Conservation (phyloP, 2,329 filamentous ascomycete genomes). For the Talaromyces marneffei region DNA sequence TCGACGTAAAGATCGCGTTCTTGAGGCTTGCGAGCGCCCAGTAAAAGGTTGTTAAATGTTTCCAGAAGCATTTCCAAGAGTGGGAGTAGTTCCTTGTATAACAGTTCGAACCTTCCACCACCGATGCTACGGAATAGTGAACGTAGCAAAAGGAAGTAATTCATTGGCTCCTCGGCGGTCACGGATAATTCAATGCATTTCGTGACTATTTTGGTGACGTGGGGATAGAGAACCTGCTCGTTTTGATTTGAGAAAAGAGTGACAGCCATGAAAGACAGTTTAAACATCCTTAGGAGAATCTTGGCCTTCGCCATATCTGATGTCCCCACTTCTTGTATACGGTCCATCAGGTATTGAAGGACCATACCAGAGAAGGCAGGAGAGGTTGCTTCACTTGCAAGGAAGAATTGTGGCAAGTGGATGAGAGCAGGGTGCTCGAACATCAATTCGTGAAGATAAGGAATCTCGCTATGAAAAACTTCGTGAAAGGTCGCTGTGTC, state of each 20-base stretch:
- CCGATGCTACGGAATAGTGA: constrained; percentile 95
- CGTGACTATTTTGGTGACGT: constrained; percentile 95
- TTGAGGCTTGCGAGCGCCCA: constrained; percentile 81
- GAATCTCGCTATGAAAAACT: constrained; percentile 96
- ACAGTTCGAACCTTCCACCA: constrained; percentile 90
- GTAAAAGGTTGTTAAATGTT: constrained; percentile 87
- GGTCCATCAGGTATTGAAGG: constrained; percentile 92
- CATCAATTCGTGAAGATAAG: constrained; percentile 93
- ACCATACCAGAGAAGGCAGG: constrained; percentile 98
- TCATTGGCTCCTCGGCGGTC: constrained; percentile 94
- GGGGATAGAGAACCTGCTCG: constrained; percentile 87
- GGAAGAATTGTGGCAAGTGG: constrained; percentile 94
- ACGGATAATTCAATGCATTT: constrained; percentile 95
- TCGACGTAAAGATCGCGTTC: constrained; percentile 97
- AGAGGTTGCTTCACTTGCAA: constrained; percentile 97
- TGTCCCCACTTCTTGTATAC: constrained; percentile 89
- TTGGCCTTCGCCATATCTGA: constrained; percentile 88
- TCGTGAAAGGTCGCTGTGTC: constrained; percentile 98
- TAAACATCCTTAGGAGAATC: constrained; percentile 89
- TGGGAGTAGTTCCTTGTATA: constrained; percentile 97
- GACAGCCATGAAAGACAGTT: constrained; percentile 98
- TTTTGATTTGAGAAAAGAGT: constrained; percentile 93
- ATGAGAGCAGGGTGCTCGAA: constrained; percentile 92
- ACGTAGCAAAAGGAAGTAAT: constrained; percentile 90
- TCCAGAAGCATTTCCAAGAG: constrained; percentile 96